phyloP scores from a whole-genome alignment of 495 filamentous ascomycete genomes.

The Eremomyces bilateralis region DNA sequence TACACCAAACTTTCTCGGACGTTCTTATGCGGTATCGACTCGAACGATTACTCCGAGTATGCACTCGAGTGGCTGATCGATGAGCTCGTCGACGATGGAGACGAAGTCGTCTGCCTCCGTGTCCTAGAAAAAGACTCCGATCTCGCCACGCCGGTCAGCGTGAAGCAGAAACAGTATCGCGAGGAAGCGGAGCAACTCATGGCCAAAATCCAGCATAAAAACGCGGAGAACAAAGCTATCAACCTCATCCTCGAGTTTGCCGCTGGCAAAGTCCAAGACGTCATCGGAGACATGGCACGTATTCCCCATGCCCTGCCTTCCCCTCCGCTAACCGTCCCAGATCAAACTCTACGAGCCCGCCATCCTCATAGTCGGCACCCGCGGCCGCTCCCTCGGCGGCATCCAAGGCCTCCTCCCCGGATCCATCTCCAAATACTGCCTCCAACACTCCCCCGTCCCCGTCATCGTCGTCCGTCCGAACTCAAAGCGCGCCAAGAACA shows the following conservation, averaged over 20 bases:
- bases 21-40: constrained; percentile 84
- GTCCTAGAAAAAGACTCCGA: constrained; percentile 75
- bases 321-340: constrained; percentile 20
- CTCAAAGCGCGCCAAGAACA: constrained; percentile 79
- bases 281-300: constrained; percentile 80
- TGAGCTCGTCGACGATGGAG: constrained; percentile 88
- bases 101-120: constrained; percentile 83
- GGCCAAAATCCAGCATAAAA: constrained; percentile 35
- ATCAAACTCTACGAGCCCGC: constrained; percentile 88
- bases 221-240: constrained; percentile 62
- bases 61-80: constrained; percentile 87
- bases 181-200: constrained; percentile 67
- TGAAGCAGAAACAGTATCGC: constrained; percentile 57
- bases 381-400: constrained; percentile 67
- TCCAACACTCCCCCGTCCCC: constrained; percentile 91
- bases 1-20: constrained; percentile 66
- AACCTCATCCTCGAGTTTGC: constrained; percentile 75
- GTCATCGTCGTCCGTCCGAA: constrained; percentile 87
- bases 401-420: constrained; percentile 80
- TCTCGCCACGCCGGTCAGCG: constrained; percentile 38
- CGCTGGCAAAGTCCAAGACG: constrained; percentile 76
- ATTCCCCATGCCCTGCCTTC: background rate
- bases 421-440: constrained; percentile 89
- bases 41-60: constrained; percentile 89
- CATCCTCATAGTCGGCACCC: constrained; percentile 86